phyloP scores from a whole-genome alignment of 176 grass and related monocot genomes.

The Oryza coarctata region DNA sequence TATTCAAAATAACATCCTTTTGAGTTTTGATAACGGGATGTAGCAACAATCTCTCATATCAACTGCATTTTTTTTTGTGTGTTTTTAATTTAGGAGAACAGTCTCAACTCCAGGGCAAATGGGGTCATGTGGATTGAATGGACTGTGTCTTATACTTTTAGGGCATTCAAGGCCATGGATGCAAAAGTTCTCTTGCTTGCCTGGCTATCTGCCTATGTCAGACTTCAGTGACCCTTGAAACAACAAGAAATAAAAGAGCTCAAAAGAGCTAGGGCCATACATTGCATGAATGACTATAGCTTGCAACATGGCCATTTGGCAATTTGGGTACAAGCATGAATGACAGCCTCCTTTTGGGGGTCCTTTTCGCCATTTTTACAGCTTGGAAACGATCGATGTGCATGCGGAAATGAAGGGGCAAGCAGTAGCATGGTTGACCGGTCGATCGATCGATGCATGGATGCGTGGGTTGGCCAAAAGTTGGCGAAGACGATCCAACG shows the following conservation, averaged over 20 bases:
- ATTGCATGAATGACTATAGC: background rate
- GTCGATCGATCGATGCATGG: background rate
- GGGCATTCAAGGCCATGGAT: conserved; percentile 12
- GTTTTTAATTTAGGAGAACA: background rate
- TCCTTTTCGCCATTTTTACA: conserved; percentile 40
- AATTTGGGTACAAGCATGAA: conserved; percentile 32
- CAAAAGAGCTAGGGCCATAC: conserved; percentile 13
- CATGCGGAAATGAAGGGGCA: background rate
- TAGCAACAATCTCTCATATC: background rate
- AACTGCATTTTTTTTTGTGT: background rate
- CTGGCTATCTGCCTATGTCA: background rate
- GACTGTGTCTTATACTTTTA: background rate
- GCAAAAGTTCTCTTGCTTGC: background rate
- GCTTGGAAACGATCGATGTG: conserved; percentile 2
- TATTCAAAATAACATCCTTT: too few relatives aligned
- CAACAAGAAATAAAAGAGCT: conserved; percentile 2
- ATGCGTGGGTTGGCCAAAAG: conserved; percentile 22
- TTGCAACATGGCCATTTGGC: conserved; percentile 29
- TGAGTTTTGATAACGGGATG: too few relatives aligned
- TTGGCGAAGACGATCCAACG: background rate
- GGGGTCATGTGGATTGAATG: conserved; percentile 4
- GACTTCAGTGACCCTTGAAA: background rate
- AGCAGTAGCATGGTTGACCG: conserved; percentile 16
- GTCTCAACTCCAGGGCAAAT: background rate
- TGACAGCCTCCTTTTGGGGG: background rate